Evolutionary conservation across 805 yeast genomes (phyloP), one percentile per base, ranked within the genome.

Genomic region (Metschnikowia orientalis): DNA sequence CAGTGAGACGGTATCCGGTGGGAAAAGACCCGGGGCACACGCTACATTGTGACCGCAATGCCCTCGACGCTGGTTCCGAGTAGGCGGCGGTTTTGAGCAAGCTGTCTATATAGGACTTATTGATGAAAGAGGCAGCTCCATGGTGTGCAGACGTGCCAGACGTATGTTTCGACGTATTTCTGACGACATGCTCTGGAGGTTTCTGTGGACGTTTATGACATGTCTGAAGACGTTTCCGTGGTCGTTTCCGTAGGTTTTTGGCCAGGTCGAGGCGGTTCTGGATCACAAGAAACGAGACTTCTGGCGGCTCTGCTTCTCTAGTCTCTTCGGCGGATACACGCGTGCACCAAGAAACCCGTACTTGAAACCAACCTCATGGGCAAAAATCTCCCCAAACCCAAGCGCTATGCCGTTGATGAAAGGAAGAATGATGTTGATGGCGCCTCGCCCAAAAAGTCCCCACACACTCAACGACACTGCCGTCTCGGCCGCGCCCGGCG

Each of bases 341-440:
- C 69, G 71, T 9, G 88, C 88, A 5, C 82, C 87, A 14, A 67
- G 51, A 84, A 92, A 83, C 27, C 85, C 79, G 60, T 75, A 80
- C 29, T 71, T 69, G 64, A 85, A 84, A 5, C 95, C 95, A 24
- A 90, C 61, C 51, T 90, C 97, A 54, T 89, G 96, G 6, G 97
- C 97, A 38, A 86, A 64, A 13, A 90, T 79, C 63, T 90, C 97
- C 2, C 97, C 97, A 55, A 90, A 87, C 0, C 97, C 97, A 31
- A 90, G 71, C 95, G 89, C 89, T 59, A 90, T 66, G 6, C 97
- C 97, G 50, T 90, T 90, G 46, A 90, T 67, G 50, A 90, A 88
- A 2, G 97, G 97, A 28, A 90, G 61, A 2, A 88, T 53, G 45
- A 90, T 59, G 47, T 90, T 90, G 42, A 90, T 77, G 2, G 88